Evolutionary conservation across 129 eudicot species (phyloP), one percentile per base, ranked within the genome.

Genomic region (Apium graveolens): DNA sequence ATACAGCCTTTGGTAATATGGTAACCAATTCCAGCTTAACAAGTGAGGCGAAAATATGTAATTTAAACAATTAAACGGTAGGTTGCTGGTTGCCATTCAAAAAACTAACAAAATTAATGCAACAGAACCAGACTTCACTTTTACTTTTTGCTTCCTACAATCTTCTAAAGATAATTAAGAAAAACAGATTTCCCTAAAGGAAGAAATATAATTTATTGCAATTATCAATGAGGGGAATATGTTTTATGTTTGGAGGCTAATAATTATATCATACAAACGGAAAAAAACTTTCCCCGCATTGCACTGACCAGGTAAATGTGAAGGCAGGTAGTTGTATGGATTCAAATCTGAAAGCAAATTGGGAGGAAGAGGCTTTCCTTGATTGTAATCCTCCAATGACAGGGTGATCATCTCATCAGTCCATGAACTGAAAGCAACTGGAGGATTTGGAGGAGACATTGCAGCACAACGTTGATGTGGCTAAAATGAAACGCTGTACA

Each of bases 281-380:
- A 17, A 3, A 73, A 21, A n/a, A 73, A n/a, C 51, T 26, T 39
- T 0, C 29, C 14, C 76, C 29, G 5, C 2, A 73, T 45, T 49
- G 81, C 55, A 76, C 88, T 39, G 24, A 92, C 97, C 93, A 62
- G 96, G 96, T 75, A 90, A 88, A 76, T 83, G 72, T 78, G 91
- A 83, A 32, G 97, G 97, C 62, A 20, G 27, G 82, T 11, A 75
- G 78, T 79, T 87, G 83, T 78, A 90, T 46, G 97, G 97, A 86
- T 85, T 84, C 26, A 88, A 77, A 75, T 92, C 93, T 21, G 79
- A 66, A 75, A 85, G 75, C 77, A 92, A 86, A 9, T 85, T 79
- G 3, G 4, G 37, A 49, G 93, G 93, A 39, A 86, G 82, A 32
- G 81, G 77, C 21, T 45, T 78, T 66, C 90, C 96, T 4, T 29